These are phyloP conservation scores for thale cress (Arabidopsis thaliana) DNA, from an alignment of 345 rosid genomes.

Conservation along the genomic window DNA sequence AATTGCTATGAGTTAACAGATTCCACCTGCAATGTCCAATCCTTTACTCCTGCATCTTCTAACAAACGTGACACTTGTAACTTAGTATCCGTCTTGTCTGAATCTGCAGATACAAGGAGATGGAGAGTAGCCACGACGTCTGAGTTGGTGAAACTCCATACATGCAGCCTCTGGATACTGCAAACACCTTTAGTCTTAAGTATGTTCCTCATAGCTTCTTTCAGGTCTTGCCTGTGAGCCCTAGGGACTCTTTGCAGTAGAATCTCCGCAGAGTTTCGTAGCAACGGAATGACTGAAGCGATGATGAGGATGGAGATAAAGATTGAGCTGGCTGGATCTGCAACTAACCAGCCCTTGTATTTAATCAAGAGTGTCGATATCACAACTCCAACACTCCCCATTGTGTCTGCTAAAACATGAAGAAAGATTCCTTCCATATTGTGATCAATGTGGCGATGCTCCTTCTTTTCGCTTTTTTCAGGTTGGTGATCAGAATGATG, in stretches of 20 bases:
- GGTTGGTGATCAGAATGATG: conserved; percentile 38
- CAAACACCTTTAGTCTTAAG: conserved; percentile 62
- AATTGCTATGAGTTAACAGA: conserved; percentile 40
- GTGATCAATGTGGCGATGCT: conserved; percentile 84
- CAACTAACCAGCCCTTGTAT: conserved; percentile 98
- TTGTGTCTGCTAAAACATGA: conserved; percentile 91
- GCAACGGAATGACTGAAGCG: conserved; percentile 88
- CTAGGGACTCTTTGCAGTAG: conserved; percentile 88
- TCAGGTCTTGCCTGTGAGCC: conserved; percentile 66
- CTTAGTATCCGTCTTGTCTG: conserved; percentile 64
- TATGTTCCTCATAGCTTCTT: conserved; percentile 58
- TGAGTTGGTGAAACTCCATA: conserved; percentile 87
- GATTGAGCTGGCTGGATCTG: conserved; percentile 97
- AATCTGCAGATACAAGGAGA: conserved; percentile 67
- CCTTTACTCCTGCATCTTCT: conserved; percentile 80
- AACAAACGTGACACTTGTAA: conserved; percentile 61
- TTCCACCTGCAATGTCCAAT: conserved; percentile 85
- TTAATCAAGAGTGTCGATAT: conserved; percentile 89
- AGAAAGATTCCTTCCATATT: conserved; percentile 99
- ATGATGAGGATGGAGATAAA: conserved; percentile 85
- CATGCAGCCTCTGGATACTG: conserved; percentile 74
- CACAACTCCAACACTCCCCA: conserved; percentile 98
- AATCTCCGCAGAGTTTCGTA: conserved; percentile 90
- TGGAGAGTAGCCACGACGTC: conserved; percentile 86
- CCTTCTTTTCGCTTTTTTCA: conserved; percentile 23